Percentiles rank a stretch among this genome's conserved stretches.
These are phyloP conservation scores for Nicotiana tomentosiformis DNA, from an alignment of 257 asterid species.

Conservation along the genomic window DNA sequence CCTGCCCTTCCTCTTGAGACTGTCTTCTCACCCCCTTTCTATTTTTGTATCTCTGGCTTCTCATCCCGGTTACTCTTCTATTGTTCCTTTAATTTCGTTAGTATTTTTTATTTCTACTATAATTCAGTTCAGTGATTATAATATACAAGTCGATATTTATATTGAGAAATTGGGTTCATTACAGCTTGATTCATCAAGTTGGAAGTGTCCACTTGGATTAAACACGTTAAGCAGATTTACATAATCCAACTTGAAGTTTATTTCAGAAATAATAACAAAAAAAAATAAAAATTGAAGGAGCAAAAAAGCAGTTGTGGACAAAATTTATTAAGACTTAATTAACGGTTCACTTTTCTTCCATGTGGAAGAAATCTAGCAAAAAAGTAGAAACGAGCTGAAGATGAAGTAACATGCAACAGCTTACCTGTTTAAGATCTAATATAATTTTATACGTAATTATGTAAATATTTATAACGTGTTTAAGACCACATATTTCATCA, in stretches of 20 bases:
- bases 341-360: neutral
- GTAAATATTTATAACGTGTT: no score
- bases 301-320: neutral
- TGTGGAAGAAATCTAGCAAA: neutral
- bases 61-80: no score
- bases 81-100: no score
- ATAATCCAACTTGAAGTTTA: slow-evolving; percentile 2
- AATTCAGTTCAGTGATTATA: no score
- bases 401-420: neutral
- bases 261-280: neutral
- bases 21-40: no score
- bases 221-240: neutral
- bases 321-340: neutral
- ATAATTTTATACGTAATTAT: no score
- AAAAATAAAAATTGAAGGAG: neutral
- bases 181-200: neutral
- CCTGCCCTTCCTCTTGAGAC: no score
- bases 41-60: no score
- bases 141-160: no score
- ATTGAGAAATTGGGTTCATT: no score
- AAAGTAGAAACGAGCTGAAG: neutral
- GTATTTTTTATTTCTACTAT: no score
- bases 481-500: no score
- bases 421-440: neutral
- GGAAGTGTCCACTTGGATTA: neutral